These are phyloP conservation scores for Afroboletus lepidellus DNA, from an alignment of 1,284 basidiomycete species.

Conservation along the genomic window DNA sequence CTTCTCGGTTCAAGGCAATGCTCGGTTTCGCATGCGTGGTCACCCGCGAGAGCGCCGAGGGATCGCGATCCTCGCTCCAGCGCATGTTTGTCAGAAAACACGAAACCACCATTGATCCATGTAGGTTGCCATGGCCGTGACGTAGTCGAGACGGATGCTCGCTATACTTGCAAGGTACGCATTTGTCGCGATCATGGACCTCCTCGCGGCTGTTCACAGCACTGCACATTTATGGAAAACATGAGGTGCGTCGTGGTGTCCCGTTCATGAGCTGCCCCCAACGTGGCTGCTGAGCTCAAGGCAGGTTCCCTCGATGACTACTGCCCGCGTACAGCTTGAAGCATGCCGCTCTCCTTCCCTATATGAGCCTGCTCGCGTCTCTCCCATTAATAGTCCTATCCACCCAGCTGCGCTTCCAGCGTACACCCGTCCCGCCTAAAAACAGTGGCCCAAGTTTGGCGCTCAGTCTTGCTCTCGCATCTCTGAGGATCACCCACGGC, in stretches of 20 bases:
- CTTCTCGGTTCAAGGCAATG: slow-evolving; percentile 20
- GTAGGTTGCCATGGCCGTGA: slow-evolving; percentile 27
- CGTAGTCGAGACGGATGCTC: slow-evolving; percentile 22
- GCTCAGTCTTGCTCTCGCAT: slow-evolving; percentile 11
- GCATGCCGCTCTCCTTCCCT: slow-evolving; percentile 28
- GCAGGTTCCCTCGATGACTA: slow-evolving; percentile 35
- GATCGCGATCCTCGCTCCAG: slow-evolving; percentile 9
- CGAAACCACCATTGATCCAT: slow-evolving; percentile 8
- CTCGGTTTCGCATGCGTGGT: slow-evolving; percentile 12
- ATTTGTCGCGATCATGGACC: slow-evolving; percentile 37
- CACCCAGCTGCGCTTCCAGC: slow-evolving; percentile 28
- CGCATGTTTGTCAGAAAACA: slow-evolving; percentile 17
- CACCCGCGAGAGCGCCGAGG: slow-evolving; percentile 6
- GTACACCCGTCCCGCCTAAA: slow-evolving; percentile 14
- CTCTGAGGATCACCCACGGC: slow-evolving; percentile 4
- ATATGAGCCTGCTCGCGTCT: slow-evolving; percentile 32
- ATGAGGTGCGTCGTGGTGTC: slow-evolving; percentile 37
- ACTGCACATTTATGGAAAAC: slow-evolving; percentile 37
- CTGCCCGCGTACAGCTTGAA: slow-evolving; percentile 35
- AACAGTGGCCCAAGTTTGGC: slow-evolving; percentile 11
- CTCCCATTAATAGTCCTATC: slow-evolving; percentile 29
- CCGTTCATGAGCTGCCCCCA: slow-evolving; percentile 34
- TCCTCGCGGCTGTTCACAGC: slow-evolving; percentile 37
- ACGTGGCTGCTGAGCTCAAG: slow-evolving; percentile 39
- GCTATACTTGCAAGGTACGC: slow-evolving; percentile 25